Base-by-base conservation (phyloP, 441 rosid species). In the Aquilaria agallochum region DNA sequence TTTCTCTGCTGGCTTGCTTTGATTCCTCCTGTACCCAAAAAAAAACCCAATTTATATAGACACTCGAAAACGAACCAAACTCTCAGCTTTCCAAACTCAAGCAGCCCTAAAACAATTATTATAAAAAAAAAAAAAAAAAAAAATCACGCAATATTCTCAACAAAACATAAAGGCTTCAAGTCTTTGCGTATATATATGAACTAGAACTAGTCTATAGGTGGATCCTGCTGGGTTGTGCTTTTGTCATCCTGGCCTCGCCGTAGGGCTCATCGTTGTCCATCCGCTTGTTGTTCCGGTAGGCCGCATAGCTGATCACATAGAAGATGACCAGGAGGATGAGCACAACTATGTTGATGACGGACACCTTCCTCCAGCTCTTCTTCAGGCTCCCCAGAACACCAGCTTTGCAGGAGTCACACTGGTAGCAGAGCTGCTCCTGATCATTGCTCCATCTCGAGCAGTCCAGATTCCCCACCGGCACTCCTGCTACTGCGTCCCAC, bases 281-380 rank as follows among this genome's bases (percentile, higher is more conserved):
- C 64, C 85, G 76, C 55, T 85, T 84, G 48, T 90, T 74, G 82
- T 88, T 88, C 75, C 92, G 78, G 62, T 77, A 90, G 12, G 97
- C 98, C 0, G 89, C 91, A 15, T 80, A 90, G 0, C 76, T 87
- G 30, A 93, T 65, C 53, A 90, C 96, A 33, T 93, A 93, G 58
- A 77, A 62, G 59, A 90, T 81, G 5, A 93, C 88, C 9, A 90
- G 87, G 52, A 93, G 80, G 76, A 90, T 83, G 51, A 88, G 58
- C 33, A 93, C 83, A 31, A 85, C 72, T 1, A 90, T 87, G 77
- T 93, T 93, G 69, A 93, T 80, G 47, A 93, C 82, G 0, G 97
- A 93, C 40, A 83, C 98, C 74, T 93, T 90, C 72, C 98, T 83
- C 98, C 98, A 93, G 67, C 98, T 93, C 79, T 73, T 80, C 79